A percentile compares a stretch with the other conserved stretches of the same genome.
phyloP scores from a whole-genome alignment of 2,329 filamentous ascomycete species.

The Ascochyta pisi region DNA sequence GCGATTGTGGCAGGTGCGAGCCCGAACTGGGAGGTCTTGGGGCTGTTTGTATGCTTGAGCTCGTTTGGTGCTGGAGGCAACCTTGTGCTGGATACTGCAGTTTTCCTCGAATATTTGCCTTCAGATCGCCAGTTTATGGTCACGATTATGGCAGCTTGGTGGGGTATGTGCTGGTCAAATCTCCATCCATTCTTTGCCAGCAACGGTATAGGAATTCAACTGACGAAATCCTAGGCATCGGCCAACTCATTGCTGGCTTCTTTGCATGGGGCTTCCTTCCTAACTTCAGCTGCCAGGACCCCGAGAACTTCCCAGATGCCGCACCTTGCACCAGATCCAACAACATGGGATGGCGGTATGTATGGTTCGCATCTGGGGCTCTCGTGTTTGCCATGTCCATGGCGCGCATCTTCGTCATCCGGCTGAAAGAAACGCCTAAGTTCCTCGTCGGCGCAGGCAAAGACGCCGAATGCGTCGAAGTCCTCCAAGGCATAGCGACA shows the following conservation, averaged over 20 bases:
- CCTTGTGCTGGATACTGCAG: conserved; percentile 67
- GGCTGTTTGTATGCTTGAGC: conserved; percentile 67
- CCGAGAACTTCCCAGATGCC: conserved; percentile 42
- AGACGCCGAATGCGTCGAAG: conserved; percentile 59
- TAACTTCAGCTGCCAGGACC: conserved; percentile 56
- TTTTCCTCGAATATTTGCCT: conserved; percentile 65
- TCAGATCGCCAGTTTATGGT: conserved; percentile 69
- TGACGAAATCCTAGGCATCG: conserved; percentile 46
- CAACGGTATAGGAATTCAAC: background rate
- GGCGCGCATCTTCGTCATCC: conserved; percentile 61
- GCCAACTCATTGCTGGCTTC: conserved; percentile 60
- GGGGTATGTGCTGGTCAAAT: conserved; percentile 45
- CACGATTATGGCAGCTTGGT: conserved; percentile 67
- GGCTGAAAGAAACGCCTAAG: conserved; percentile 64
- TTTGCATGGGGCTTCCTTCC: conserved; percentile 63
- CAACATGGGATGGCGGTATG: conserved; percentile 65
- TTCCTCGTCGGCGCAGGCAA: conserved; percentile 62
- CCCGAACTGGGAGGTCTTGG: conserved; percentile 71
- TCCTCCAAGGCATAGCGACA: conserved; percentile 57
- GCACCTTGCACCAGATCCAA: conserved; percentile 57
- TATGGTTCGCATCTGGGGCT: conserved; percentile 61
- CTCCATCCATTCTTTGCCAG: too few relatives aligned
- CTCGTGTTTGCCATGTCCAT: conserved; percentile 63
- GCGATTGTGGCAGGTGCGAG: conserved; percentile 70
- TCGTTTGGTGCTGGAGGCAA: conserved; percentile 71